Conservation (phyloP, 345 rosid genomes). For the Sonneratia caseolaris region DNA sequence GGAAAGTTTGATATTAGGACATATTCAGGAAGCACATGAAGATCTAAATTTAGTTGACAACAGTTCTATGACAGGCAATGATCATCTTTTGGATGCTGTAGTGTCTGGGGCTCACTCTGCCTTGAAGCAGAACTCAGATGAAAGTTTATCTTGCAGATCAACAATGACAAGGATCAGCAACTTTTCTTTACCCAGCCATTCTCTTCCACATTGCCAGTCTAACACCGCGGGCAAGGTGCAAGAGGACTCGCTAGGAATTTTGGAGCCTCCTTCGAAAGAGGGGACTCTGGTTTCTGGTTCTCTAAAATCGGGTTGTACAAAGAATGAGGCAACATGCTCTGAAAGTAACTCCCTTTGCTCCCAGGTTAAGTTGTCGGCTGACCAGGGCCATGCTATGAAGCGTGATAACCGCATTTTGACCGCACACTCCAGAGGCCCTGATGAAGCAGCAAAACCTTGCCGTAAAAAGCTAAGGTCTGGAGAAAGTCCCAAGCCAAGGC, state of each 20-base stretch:
- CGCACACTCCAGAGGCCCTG: slow-evolving; percentile 49
- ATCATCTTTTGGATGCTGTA: slow-evolving; percentile 87
- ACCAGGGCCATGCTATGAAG: slow-evolving; percentile 43
- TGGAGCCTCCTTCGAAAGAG: slow-evolving; percentile 26
- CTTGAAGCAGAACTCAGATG: slow-evolving; percentile 61
- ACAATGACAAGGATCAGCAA: slow-evolving; percentile 51
- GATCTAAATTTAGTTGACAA: slow-evolving; percentile 27
- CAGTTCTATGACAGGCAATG: slow-evolving; percentile 30
- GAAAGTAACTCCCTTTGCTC: slow-evolving; percentile 46
- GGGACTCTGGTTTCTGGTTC: slow-evolving; percentile 31
- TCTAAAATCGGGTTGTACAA: slow-evolving; percentile 30
- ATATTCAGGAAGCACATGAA: slow-evolving; percentile 24
- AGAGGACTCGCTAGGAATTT: slow-evolving; percentile 24
- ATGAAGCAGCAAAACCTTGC: slow-evolving; percentile 47
- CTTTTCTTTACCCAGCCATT: slow-evolving; percentile 42
- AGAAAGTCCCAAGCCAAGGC: slow-evolving; percentile 91
- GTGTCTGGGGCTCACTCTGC: slow-evolving; percentile 52
- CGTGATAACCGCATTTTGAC: slow-evolving; percentile 41
- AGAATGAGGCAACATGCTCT: slow-evolving; percentile 32
- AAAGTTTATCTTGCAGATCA: slow-evolving; percentile 52
- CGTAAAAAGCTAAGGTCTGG: slow-evolving; percentile 85
- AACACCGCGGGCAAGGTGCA: slow-evolving; percentile 29
- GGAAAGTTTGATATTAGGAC: slow-evolving; percentile 24
- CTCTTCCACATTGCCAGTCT: slow-evolving; percentile 20
- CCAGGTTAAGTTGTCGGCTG: slow-evolving; percentile 74